Evolutionary conservation across 768 basidiomycete species (phyloP), one percentile per base, ranked within the genome.

Genomic region (Grammothele lineata): DNA sequence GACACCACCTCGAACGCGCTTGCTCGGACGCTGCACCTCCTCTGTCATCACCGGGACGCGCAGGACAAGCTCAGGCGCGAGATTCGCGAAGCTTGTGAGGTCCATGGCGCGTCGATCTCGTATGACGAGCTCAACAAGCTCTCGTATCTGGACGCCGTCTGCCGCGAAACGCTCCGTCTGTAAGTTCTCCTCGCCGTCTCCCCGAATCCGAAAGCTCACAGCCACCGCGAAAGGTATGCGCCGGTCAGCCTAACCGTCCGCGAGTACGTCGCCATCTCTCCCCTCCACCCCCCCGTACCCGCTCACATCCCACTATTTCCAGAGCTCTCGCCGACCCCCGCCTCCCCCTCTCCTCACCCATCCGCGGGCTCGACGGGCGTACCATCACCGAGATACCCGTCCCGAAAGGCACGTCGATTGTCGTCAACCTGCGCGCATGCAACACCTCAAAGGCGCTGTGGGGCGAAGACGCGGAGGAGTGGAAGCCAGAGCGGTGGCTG

Each of bases 281-380:
- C 7, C 27, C 27, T 30, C 27, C 8, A 30, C 14, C 27, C 8
- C 14, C 8, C 14, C 8, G 8, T 30, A 14, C 7, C 14, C 14
- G 8, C 27, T 30, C 14, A 30, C 14, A 7, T 30, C 27, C 8
- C 27, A 14, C n/a, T n/a, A n/a, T n/a, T 30, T 30, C 27, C 14
- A 30, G 27, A 14, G 7, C 15, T 32, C 45, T 47, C 37, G 26
- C 44, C n/a, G 80, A 84, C 54, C 78, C 82, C 52, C 57, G 77
- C 3, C 70, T 85, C 8, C 81, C 81, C 0, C 69, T 85, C 17
- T 67, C 63, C n/a, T 57, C 57, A 0, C 77, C 78, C 4, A 53
- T 81, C 21, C 59, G 52, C 9, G 74, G 72, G 0, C 50, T 59
- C 0, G 57, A 69, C 0, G 76, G 77, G 0, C 54, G 66, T 40